A percentile compares a stretch with the other conserved stretches of the same genome.
phyloP scores from a whole-genome alignment of 169 alveolate species.

The Cryptosporidium meleagridis region DNA sequence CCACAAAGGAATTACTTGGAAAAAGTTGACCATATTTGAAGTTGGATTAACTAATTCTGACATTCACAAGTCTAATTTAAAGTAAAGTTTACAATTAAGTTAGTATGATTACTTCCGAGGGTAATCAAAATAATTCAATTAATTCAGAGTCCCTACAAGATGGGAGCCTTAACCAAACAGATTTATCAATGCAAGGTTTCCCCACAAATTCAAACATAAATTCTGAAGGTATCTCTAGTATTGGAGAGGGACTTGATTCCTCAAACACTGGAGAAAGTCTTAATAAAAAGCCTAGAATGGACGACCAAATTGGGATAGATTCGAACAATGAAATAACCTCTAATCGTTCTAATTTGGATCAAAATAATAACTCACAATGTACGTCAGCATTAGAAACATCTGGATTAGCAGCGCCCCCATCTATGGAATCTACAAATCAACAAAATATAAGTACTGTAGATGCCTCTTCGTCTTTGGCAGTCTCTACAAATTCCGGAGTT shows the following conservation, averaged over 20 bases:
- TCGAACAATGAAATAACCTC: neutral
- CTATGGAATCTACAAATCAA: neutral
- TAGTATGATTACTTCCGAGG: neutral
- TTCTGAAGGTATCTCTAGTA: neutral
- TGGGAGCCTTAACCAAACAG: neutral
- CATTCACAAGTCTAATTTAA: neutral
- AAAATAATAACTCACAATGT: neutral
- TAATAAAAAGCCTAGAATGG: constrained; percentile 2
- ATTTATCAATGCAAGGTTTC: neutral
- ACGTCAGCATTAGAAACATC: neutral
- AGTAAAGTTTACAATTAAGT: neutral
- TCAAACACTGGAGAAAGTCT: neutral
- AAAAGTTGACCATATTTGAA: neutral
- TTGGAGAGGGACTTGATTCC: neutral
- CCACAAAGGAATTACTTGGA: neutral
- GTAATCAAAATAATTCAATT: neutral
- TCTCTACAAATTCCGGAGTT: neutral
- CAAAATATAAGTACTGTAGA: neutral
- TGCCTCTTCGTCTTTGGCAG: neutral
- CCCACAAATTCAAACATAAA: neutral
- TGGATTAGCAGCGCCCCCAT: neutral
- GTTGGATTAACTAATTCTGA: neutral
- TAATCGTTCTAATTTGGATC: neutral
- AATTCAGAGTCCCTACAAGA: neutral
- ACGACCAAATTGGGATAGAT: neutral